A percentile compares a stretch with the other conserved stretches of the same genome.
Conservation (phyloP, 371 early-diverging fungal species). For the Mortierella sp. region DNA sequence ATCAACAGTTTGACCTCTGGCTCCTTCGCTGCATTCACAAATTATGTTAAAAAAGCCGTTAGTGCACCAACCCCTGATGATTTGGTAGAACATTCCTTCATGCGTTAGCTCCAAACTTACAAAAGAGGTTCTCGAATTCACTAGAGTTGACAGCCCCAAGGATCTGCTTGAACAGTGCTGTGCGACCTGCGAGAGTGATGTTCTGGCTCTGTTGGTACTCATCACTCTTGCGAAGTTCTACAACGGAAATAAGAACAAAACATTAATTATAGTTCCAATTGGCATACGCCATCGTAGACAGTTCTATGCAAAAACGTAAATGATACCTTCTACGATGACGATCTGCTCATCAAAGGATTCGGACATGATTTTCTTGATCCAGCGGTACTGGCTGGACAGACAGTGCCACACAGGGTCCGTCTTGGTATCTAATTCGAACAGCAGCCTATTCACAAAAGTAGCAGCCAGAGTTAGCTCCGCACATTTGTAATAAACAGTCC, state of each 20-base stretch:
- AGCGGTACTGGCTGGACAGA: constrained; percentile 89
- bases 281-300: too few species aligned
- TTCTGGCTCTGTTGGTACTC: constrained; percentile 39
- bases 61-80: background rate
- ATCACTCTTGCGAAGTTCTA: constrained; percentile 49
- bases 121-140: constrained; percentile 63
- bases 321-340: constrained; percentile 60
- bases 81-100: too few species aligned
- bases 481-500: background rate
- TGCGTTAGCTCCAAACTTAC: constrained; percentile 18
- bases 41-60: background rate
- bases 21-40: constrained; percentile 58
- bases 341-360: constrained; percentile 72
- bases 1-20: constrained; percentile 80
- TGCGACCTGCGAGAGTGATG: constrained; percentile 56
- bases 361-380: constrained; percentile 84
- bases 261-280: background rate
- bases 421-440: constrained; percentile 86
- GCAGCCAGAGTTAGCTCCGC: background rate
- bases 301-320: background rate
- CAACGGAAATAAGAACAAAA: background rate
- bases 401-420: constrained; percentile 94
- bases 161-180: constrained; percentile 45
- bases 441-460: constrained; percentile 61
- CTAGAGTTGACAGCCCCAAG: constrained; percentile 59